Evolutionary conservation across 441 rosid species (phyloP).

Genomic region (Isatis lusitanica): DNA sequence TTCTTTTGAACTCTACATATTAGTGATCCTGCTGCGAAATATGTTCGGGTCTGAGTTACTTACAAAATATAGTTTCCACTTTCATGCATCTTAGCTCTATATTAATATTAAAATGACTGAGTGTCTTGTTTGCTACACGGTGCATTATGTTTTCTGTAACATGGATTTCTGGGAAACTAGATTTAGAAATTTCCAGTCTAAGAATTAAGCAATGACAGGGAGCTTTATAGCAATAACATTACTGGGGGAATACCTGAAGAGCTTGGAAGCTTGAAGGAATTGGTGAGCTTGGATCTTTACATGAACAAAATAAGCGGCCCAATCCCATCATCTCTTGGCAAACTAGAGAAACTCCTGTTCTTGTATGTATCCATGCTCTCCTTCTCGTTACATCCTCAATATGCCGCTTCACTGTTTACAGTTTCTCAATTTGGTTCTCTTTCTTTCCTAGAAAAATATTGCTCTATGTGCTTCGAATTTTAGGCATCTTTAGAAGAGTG

Average conservation of each 20-base stretch:
- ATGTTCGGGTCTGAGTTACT: not conserved
- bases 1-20: no score
- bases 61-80: not conserved
- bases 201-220: constrained; percentile 55
- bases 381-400: not conserved
- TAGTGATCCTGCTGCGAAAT: no score
- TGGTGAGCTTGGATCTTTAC: constrained; percentile 97
- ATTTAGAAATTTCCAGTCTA: not conserved
- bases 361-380: constrained; percentile 52
- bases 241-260: constrained; percentile 79
- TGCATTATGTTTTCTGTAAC: not conserved
- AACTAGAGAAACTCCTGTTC: constrained; percentile 68
- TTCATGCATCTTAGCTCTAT: constrained; percentile 7
- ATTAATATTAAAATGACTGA: not conserved
- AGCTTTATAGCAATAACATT: constrained; percentile 89
- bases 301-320: constrained; percentile 62
- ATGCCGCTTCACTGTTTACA: not conserved
- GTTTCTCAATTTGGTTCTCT: not conserved
- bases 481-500: not conserved
- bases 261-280: constrained; percentile 70
- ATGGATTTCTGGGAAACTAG: not conserved
- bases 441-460: not conserved
- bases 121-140: not conserved
- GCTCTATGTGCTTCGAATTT: not conserved
- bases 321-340: constrained; percentile 72